These are phyloP conservation scores for Coemansia sp. DNA, from an alignment of 192 early-diverging fungal genomes.

Conservation along the genomic window DNA sequence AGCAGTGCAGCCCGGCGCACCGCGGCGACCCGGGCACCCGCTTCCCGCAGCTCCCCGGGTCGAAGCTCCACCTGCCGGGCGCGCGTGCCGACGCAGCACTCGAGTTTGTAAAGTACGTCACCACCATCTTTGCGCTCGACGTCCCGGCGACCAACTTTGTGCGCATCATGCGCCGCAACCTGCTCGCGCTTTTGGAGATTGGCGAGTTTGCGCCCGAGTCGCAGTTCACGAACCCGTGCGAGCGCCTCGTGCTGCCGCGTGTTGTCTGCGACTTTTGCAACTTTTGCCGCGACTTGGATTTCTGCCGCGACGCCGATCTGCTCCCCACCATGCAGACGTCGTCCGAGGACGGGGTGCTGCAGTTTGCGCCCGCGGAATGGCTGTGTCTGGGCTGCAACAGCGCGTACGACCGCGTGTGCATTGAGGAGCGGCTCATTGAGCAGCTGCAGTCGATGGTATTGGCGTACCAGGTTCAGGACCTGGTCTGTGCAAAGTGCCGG, in stretches of 20 bases:
- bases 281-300: slow-evolving; percentile 82
- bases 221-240: slow-evolving; percentile 80
- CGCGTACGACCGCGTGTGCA: slow-evolving; percentile 72
- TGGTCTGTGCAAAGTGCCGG: slow-evolving; percentile 78
- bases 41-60: slow-evolving; percentile 73
- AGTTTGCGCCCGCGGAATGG: slow-evolving; percentile 54
- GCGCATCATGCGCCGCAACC: slow-evolving; percentile 76
- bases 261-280: slow-evolving; percentile 90
- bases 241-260: slow-evolving; percentile 70
- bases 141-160: slow-evolving; percentile 70
- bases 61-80: slow-evolving; percentile 6
- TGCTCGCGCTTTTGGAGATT: slow-evolving; percentile 66
- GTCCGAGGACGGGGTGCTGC: slow-evolving; percentile 6
- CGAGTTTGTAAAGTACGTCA: slow-evolving; percentile 79
- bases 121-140: slow-evolving; percentile 79
- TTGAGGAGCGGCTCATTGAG: slow-evolving; percentile 83
- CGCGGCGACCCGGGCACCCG: slow-evolving; percentile 25
- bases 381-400: slow-evolving; percentile 71
- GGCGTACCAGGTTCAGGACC: slow-evolving; percentile 87
- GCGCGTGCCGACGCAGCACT: slow-evolving; percentile 64
- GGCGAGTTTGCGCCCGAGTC: slow-evolving; percentile 84
- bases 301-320: slow-evolving; percentile 78
- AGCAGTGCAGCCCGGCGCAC: slow-evolving; percentile 25
- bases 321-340: slow-evolving; percentile 49
- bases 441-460: slow-evolving; percentile 64